Base-by-base conservation (phyloP, 2,329 filamentous ascomycete species). In the Fusarium abutilonis region DNA sequence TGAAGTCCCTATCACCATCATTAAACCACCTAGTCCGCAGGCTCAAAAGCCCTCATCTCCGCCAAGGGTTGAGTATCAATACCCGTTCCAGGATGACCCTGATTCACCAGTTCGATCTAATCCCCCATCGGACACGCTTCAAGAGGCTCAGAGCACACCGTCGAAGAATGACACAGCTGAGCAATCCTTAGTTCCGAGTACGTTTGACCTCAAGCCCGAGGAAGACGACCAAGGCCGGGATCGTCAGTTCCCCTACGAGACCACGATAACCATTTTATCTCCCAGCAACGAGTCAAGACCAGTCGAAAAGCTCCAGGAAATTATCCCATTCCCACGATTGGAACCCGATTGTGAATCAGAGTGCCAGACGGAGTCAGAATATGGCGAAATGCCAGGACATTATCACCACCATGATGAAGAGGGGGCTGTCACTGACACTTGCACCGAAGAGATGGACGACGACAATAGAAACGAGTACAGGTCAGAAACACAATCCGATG, bases 221-320 rank as follows among this genome's bases (percentile, higher is more conserved):
- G 74, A 62, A 39, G 63, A 65, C 13, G 35, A 60, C n/a, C 54
- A 49, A 21, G 43, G 50, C 9, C 56, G 62, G 21, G 55, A 52
- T 31, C 45, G 52, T n/a, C 58, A 66, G 15, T 49, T 65, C 40
- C 45, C 61, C 4, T 68, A 78, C 45, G 76, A 79, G 60, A 81
- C 81, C 9, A 82, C 79, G 15, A 79, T 84, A 47, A 81, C 80
- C 6, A 80, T 84, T 38, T 69, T 85, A 29, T 79, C 80, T 9
- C 79, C 81, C 9, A 77, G 55, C 21, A 64, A 70, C 10, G 64
- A 69, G 39, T 43, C 60, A 32, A 44, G 39, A 15, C 34, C 40
- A 21, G 54, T 52, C 14, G 53, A 58, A 4, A 48, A 51, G 17
- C 45, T 56, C 29, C 54, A 69, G 21, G 62, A 64, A 9, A 70